Percentiles rank a stretch among this genome's conserved stretches.
phyloP scores from a whole-genome alignment of 345 rosid genomes.

The Hirschfeldia incana region DNA sequence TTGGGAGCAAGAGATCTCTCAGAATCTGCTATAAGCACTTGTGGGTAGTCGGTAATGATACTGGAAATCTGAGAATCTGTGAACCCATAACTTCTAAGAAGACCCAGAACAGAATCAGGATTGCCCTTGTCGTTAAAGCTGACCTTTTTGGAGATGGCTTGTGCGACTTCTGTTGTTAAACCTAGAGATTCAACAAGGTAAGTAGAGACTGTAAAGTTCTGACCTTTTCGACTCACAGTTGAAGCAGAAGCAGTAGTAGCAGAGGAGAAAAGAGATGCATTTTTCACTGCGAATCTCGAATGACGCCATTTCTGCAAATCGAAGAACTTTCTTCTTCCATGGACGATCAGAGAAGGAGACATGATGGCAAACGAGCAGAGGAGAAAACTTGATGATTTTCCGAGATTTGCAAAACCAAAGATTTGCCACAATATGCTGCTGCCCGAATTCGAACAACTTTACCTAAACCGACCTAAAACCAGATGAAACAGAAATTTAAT shows the following conservation, averaged over 20 bases:
- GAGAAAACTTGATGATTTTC: too few relatives aligned
- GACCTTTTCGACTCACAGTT: background rate
- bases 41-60: constrained; percentile 3
- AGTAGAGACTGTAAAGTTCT: background rate
- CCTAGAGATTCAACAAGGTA: background rate
- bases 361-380: too few relatives aligned
- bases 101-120: background rate
- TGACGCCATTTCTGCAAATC: background rate
- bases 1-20: constrained; percentile 29
- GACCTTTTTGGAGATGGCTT: background rate
- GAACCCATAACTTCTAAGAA: constrained; percentile 19
- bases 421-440: too few relatives aligned
- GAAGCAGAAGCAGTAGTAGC: background rate
- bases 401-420: too few relatives aligned
- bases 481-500: too few relatives aligned
- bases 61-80: constrained; percentile 28
- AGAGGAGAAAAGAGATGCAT: background rate
- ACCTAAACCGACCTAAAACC: too few relatives aligned
- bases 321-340: background rate
- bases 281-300: background rate
- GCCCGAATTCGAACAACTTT: too few relatives aligned
- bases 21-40: constrained; percentile 9
- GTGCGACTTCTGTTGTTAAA: background rate
- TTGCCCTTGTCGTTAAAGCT: background rate
- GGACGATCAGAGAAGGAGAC: too few relatives aligned